Evolutionary conservation across 2,329 filamentous ascomycete species (phyloP).

Genomic region (Emericellopsis atlantica): DNA sequence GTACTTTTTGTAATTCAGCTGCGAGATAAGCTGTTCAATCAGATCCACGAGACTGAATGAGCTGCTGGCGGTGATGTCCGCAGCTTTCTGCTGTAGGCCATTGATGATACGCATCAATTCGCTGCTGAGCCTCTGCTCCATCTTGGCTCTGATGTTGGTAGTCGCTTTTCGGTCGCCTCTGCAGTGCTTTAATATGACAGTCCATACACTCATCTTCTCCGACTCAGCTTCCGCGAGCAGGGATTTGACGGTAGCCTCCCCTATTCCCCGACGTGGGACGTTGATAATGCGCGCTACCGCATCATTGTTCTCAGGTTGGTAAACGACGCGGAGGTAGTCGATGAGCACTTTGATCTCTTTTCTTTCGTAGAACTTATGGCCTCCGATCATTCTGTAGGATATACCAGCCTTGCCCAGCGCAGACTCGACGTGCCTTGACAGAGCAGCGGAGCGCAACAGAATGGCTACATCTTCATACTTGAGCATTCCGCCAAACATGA

Average conservation of each 20-base stretch:
- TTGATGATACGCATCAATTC: constrained; percentile 32
- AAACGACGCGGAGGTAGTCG: constrained; percentile 78
- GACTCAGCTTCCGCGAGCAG: constrained; percentile 67
- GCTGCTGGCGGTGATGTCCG: constrained; percentile 12
- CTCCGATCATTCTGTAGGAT: constrained; percentile 84
- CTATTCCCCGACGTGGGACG: constrained; percentile 66
- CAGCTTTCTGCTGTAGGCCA: constrained; percentile 15
- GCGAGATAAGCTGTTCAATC: constrained; percentile 42
- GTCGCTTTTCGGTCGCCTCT: constrained; percentile 32
- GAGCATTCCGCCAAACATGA: constrained; percentile 63
- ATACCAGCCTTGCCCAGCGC: constrained; percentile 71
- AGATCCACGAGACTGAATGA: constrained; percentile 29
- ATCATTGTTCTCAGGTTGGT: constrained; percentile 79
- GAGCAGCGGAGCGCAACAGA: constrained; percentile 67
- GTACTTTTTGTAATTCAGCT: constrained; percentile 62
- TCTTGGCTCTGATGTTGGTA: constrained; percentile 34
- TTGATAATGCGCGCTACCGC: constrained; percentile 77
- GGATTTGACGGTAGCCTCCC: constrained; percentile 62
- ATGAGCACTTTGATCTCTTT: constrained; percentile 77
- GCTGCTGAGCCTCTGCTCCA: constrained; percentile 39
- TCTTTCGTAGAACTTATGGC: constrained; percentile 83
- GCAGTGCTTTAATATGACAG: constrained; percentile 47
- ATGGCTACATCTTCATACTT: constrained; percentile 71
- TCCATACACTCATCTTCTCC: constrained; percentile 61
- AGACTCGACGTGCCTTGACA: constrained; percentile 79